Evolutionary conservation across 768 basidiomycete species (phyloP), one percentile per base, ranked within the genome.

Genomic region (Rhodotorula paludigena): DNA sequence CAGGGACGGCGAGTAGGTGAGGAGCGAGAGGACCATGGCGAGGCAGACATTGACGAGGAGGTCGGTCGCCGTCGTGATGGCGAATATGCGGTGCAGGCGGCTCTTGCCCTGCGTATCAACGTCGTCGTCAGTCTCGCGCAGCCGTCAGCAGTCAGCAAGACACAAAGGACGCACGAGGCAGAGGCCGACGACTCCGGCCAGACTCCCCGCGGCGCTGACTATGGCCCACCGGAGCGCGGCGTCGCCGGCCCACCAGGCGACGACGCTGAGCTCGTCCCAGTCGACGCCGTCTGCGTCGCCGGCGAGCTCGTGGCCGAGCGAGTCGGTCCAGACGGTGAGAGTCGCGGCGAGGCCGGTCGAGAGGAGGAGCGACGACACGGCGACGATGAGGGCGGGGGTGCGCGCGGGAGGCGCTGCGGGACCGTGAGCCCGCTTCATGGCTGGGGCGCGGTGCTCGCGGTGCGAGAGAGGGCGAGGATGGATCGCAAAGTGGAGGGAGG

Each of bases 1-100:
- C 42, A 71, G 70, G 23, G 62, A 47, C 7, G 65, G 65, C 14
- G 59, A 48, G 54, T 64, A 53, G 48, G 65, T 64, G 52, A 71
- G 59, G 45, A 67, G 65, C 33, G 45, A 10, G 30, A 66, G 56
- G 39, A 62, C 49, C 38, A 71, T 44, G 30, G 65, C 63, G 45
- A 64, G 23, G 32, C 66, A 15, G 41, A 63, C 16, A n/a, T 61
- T 57, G 23, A 54, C 41, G 60, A 63, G 47, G 41, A 66, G 52
- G 51, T 71, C 69, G 44, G 59, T 39, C 33, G 66, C 58, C 6
- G 69, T 66, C 39, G 61, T 60, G 20, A 66, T 25, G 47, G 69
- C 69, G 21, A 71, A 71, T 5, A 64, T 36, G 2, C 64, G 57
- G 28, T 66, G 60, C 4, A 71, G 45, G 33, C 47, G 12, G 47